These are phyloP conservation scores for Clavispora asparagi DNA, from an alignment of 805 yeast species.

Conservation along the genomic window DNA sequence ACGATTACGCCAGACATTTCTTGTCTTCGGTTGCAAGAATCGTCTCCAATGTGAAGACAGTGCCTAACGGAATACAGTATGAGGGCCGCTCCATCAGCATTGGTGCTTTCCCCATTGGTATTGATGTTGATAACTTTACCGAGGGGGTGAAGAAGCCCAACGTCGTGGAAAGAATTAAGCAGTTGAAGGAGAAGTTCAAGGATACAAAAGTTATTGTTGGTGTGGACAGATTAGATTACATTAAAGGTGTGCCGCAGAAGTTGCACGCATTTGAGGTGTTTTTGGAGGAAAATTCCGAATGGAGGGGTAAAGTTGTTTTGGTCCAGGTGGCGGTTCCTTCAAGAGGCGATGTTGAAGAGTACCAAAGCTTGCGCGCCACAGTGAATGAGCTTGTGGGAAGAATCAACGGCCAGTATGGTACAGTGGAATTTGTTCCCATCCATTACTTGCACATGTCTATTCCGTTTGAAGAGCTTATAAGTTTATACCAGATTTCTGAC, in stretches of 20 bases:
- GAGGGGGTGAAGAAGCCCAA: slow-evolving; percentile 63
- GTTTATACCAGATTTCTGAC: slow-evolving; percentile 80
- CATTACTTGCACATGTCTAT: slow-evolving; percentile 93
- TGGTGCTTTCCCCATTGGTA: slow-evolving; percentile 99
- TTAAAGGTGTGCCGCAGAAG: slow-evolving; percentile 97
- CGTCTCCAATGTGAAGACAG: slow-evolving; percentile 64
- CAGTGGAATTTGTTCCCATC: slow-evolving; percentile 95
- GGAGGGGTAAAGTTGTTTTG: slow-evolving; percentile 94
- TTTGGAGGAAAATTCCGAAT: slow-evolving; percentile 88
- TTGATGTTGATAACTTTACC: slow-evolving; percentile 86
- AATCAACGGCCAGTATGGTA: slow-evolving; percentile 93
- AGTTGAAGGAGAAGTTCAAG: slow-evolving; percentile 58
- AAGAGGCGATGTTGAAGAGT: slow-evolving; percentile 97
- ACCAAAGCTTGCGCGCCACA: slow-evolving; percentile 85
- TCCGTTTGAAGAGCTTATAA: slow-evolving; percentile 85
- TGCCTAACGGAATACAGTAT: slow-evolving; percentile 86
- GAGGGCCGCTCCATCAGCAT: slow-evolving; percentile 73
- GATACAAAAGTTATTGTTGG: slow-evolving; percentile 89
- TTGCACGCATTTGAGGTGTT: slow-evolving; percentile 94
- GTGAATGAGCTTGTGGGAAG: slow-evolving; percentile 96
- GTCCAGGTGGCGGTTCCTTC: slow-evolving; percentile 98
- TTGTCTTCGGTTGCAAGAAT: slow-evolving; percentile 83
- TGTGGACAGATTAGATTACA: slow-evolving; percentile 92
- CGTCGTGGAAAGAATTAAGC: slow-evolving; percentile 62
- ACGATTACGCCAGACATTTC: slow-evolving; percentile 96